Percentiles rank a stretch among this genome's conserved stretches.
Evolutionary conservation across 768 basidiomycete genomes (phyloP).

Genomic region (Boletus sp.): DNA sequence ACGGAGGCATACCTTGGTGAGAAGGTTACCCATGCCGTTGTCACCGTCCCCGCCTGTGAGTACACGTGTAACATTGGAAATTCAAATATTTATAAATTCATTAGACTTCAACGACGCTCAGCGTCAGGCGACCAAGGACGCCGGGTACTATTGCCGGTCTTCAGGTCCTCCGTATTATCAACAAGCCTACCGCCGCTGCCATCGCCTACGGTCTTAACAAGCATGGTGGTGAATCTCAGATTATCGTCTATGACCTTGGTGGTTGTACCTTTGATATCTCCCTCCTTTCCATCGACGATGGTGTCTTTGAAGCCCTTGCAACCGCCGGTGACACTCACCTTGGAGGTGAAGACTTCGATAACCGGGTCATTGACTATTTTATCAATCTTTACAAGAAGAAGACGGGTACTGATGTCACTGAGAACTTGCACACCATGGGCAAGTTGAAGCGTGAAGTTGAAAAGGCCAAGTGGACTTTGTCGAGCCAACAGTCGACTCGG

Average conservation of each 20-base stretch:
- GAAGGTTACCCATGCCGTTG: constrained; percentile 95
- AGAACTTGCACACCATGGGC: constrained; percentile 80
- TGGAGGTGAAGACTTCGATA: constrained; percentile 95
- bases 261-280: constrained; percentile 99
- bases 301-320: constrained; percentile 87
- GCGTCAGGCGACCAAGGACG: constrained; percentile 98
- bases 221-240: constrained; percentile 89
- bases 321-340: constrained; percentile 95
- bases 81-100: constrained; percentile 31
- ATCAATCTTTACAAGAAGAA: constrained; percentile 91
- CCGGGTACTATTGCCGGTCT: constrained; percentile 94
- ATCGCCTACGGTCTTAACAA: constrained; percentile 99
- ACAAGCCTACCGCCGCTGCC: constrained; percentile 95
- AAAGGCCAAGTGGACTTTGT: constrained; percentile 92
- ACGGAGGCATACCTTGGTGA: constrained; percentile 97
- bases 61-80: constrained; percentile 5
- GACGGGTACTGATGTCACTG: constrained; percentile 79
- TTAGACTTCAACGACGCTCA: constrained; percentile 98
- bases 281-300: constrained; percentile 90
- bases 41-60: constrained; percentile 94
- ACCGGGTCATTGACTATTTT: constrained; percentile 88
- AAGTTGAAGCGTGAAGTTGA: constrained; percentile 94
- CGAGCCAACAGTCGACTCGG: constrained; percentile 84
- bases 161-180: constrained; percentile 94
- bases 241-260: constrained; percentile 97